Percentiles rank a stretch among this genome's conserved stretches.
phyloP scores from a whole-genome alignment of 805 yeast genomes.

The Suhomyces sp. region DNA sequence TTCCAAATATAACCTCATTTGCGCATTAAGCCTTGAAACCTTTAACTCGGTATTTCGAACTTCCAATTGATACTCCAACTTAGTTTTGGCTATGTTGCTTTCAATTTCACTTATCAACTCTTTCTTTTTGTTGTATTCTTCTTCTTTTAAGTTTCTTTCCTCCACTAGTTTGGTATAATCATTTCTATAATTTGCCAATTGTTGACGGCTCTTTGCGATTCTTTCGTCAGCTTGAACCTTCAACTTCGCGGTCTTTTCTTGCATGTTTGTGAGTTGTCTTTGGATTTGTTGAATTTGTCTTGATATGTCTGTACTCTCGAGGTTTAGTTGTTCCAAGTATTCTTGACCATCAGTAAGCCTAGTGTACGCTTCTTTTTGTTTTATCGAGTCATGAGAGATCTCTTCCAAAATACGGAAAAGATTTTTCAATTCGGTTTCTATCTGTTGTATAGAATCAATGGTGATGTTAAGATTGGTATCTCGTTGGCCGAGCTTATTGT shows the following conservation, averaged over 20 bases:
- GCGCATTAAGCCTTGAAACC: conserved; percentile 53
- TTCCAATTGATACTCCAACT: conserved; percentile 50
- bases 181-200: conserved; percentile 42
- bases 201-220: conserved; percentile 39
- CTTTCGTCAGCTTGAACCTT: conserved; percentile 46
- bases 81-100: conserved; percentile 37
- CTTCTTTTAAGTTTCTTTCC: conserved; percentile 48
- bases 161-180: conserved; percentile 50
- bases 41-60: conserved; percentile 53
- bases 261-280: conserved; percentile 48
- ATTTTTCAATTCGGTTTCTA: conserved; percentile 40
- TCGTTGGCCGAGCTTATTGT: conserved; percentile 36
- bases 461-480: conserved; percentile 53
- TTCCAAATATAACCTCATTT: conserved; percentile 50
- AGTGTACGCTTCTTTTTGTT: conserved; percentile 41
- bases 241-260: conserved; percentile 48
- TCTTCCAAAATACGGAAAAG: conserved; percentile 53
- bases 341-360: conserved; percentile 42
- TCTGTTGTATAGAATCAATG: conserved; percentile 53
- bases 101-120: conserved; percentile 46
- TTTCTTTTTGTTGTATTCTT: conserved; percentile 49
- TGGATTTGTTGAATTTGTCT: conserved; percentile 47
- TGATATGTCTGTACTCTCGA: conserved; percentile 39
- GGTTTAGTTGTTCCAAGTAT: conserved; percentile 36
- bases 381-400: conserved; percentile 44